A percentile compares a stretch with the other conserved stretches of the same genome.
Evolutionary conservation across 83 land plant species (phyloP).

Genomic region (Isoetes engelmannii): DNA sequence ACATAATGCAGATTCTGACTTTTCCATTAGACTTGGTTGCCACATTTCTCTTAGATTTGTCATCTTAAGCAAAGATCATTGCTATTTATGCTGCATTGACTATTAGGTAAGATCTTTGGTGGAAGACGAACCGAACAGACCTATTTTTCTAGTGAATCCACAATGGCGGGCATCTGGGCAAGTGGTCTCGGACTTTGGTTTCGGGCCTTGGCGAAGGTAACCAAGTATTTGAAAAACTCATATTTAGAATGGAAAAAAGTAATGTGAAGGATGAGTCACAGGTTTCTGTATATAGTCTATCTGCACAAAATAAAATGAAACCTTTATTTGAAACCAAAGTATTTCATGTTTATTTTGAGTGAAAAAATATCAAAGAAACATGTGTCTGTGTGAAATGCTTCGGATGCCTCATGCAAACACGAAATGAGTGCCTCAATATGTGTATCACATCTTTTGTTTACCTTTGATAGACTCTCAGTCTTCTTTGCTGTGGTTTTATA

Average conservation of each 20-base stretch:
- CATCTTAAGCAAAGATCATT: too few species aligned
- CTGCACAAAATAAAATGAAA: background rate
- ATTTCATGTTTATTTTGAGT: background rate
- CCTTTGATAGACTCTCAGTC: too few species aligned
- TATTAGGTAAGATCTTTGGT: slow-evolving; percentile 38
- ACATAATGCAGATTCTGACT: background rate
- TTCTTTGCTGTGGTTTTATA: too few species aligned
- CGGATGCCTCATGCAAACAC: too few species aligned
- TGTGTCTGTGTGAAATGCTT: background rate
- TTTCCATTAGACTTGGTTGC: background rate
- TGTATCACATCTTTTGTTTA: too few species aligned
- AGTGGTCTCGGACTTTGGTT: slow-evolving; percentile 53
- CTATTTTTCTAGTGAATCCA: slow-evolving; percentile 41
- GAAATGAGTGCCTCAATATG: too few species aligned
- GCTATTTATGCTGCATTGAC: too few species aligned
- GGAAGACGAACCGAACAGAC: slow-evolving; percentile 32
- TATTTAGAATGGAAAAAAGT: background rate
- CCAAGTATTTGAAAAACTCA: background rate
- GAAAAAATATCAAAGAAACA: background rate
- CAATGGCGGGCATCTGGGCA: slow-evolving; percentile 53
- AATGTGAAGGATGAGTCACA: background rate
- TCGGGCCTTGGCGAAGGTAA: slow-evolving; percentile 55
- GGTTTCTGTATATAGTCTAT: too few species aligned
- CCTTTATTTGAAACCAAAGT: background rate
- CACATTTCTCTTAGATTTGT: too few species aligned